phyloP scores from a whole-genome alignment of 2,329 filamentous ascomycete species.

The Stachybotrys chlorohalonatus region DNA sequence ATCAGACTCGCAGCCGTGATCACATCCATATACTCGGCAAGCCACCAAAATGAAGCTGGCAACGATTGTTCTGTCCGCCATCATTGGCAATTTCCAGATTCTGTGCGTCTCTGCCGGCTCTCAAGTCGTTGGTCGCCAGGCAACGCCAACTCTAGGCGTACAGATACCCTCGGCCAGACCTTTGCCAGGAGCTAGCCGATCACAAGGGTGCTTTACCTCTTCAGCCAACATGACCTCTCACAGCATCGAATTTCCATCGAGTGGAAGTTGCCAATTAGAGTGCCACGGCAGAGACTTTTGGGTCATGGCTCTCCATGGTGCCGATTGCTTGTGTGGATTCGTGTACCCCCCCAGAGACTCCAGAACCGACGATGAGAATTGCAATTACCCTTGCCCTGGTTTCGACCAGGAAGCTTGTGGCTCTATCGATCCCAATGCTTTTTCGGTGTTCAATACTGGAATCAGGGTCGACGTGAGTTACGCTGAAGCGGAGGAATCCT shows the following conservation, averaged over 20 bases:
- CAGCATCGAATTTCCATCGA: constrained; percentile 15
- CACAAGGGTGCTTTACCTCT: constrained; percentile 43
- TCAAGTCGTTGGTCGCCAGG: background rate
- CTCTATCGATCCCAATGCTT: constrained; percentile 19
- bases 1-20: no score
- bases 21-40: background rate
- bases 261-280: constrained; percentile 29
- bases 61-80: constrained; percentile 15
- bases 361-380: constrained; percentile 48
- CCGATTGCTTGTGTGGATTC: constrained; percentile 66
- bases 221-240: constrained; percentile 26
- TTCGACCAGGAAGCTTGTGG: constrained; percentile 54
- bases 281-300: constrained; percentile 35
- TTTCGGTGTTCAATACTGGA: constrained; percentile 43
- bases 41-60: constrained; percentile 21
- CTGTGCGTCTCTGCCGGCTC: constrained; percentile 11
- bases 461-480: constrained; percentile 25
- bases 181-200: background rate
- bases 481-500: constrained; percentile 1
- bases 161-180: background rate
- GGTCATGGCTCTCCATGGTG: constrained; percentile 55
- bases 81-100: constrained; percentile 17
- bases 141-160: background rate
- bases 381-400: constrained; percentile 57
- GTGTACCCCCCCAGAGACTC: constrained; percentile 50